A percentile compares a stretch with the other conserved stretches of the same genome.
phyloP scores from a whole-genome alignment of 208 protist genomes.

The Tritrichomonas foetus region DNA sequence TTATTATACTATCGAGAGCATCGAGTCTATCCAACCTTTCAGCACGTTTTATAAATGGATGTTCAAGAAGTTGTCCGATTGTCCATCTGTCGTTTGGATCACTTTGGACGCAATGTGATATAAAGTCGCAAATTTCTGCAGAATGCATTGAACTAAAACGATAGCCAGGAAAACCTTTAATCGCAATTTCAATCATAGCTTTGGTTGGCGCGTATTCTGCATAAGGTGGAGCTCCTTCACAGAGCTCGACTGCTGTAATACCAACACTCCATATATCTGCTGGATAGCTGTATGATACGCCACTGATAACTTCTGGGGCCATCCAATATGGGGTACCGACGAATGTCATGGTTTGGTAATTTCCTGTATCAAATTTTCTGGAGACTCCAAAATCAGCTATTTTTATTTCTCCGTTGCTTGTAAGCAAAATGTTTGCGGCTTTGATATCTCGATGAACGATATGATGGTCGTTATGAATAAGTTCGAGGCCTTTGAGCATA shows the following conservation, averaged over 20 bases:
- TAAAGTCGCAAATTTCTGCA: not conserved
- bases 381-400: constrained; percentile 56
- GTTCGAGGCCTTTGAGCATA: not conserved
- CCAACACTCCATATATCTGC: constrained; percentile 53
- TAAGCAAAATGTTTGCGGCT: constrained; percentile 49
- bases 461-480: not conserved
- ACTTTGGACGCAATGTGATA: not conserved
- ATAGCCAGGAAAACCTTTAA: not conserved
- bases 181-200: constrained; percentile 11
- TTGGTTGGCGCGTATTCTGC: constrained; percentile 32
- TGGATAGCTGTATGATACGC: constrained; percentile 6
- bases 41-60: not conserved
- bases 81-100: not conserved
- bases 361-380: not conserved
- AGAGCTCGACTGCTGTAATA: constrained; percentile 48
- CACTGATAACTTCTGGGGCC: constrained; percentile 51
- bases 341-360: not conserved
- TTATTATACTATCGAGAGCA: not conserved
- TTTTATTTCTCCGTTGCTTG: constrained; percentile 41
- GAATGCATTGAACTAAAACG: not conserved
- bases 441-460: constrained; percentile 83
- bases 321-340: constrained; percentile 53
- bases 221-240: constrained; percentile 46
- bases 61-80: not conserved
- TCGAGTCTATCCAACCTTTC: not conserved